Base-by-base conservation (phyloP, 2,329 filamentous ascomycete genomes). In the Botrytis paeoniae region DNA sequence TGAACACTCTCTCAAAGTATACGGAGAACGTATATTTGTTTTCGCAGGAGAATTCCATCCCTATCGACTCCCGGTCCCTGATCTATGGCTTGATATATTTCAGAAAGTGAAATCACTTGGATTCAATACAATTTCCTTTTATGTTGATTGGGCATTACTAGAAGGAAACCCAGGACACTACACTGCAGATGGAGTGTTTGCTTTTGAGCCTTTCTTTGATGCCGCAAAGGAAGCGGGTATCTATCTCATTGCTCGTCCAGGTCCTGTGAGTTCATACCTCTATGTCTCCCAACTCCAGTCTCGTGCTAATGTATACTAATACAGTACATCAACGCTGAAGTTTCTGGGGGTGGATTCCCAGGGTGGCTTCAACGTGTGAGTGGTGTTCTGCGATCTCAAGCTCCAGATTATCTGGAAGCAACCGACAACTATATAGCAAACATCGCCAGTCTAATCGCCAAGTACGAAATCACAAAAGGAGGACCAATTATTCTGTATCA, bases 71-170 rank as follows among this genome's bases (percentile, higher is more conserved):
- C 89, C 89, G 1, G 89, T 91, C 1, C 85, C 88, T 4, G 83
- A 84, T 65, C 83, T 92, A 7, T 91, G 90, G 84, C 84, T 92
- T 14, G 93, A 95, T 76, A 80, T 95, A 2, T 91, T 97, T 77
- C 91, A 96, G 78, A 97, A 97, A 82, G 89, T 95, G 81, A 94
- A 92, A 81, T 91, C 92, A 0, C 82, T 94, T 1, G 93, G 93
- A 0, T 95, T 94, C 82, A 95, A 92, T 77, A 87, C 89, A 62
- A 91, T 95, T 1, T 94, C 92, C 0, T 94, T 95, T 81, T 95
- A 95, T 78, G 85, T 91, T 10, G 87, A 94, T 77, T 97, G 93
- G 93, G 92, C 91, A 4, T 83, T 95, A 3, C 81, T 94, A 0
- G 93, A 96, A 80, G 92, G 92, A 3, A 90, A 91, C 74, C 89